Evolutionary conservation across 345 rosid species (phyloP).

Genomic region (Boechera stricta): DNA sequence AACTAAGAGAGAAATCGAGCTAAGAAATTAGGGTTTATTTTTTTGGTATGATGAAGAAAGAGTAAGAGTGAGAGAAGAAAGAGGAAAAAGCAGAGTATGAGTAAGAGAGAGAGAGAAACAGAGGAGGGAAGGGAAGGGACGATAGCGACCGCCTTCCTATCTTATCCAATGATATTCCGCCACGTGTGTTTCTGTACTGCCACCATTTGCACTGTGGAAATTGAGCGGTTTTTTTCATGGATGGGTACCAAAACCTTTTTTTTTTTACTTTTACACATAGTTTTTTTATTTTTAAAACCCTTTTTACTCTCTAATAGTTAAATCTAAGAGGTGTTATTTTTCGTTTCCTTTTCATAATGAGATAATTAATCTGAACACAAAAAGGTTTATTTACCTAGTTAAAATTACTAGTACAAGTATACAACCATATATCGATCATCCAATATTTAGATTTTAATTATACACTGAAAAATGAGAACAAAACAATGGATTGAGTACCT

Average conservation of each 20-base stretch:
- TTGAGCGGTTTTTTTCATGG: constrained; percentile 30
- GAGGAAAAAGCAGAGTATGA: constrained; percentile 40
- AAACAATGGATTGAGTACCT: too few species aligned
- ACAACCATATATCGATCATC: too few species aligned
- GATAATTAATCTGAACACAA: neutral
- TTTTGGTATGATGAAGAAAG: constrained; percentile 39
- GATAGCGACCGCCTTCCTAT: constrained; percentile 44
- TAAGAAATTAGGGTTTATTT: constrained; percentile 44
- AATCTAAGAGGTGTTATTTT: too few species aligned
- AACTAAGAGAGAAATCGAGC: constrained; percentile 46
- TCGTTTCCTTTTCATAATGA: too few species aligned
- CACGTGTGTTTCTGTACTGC: constrained; percentile 54
- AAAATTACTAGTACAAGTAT: too few species aligned
- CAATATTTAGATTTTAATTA: too few species aligned
- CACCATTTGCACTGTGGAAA: constrained; percentile 35
- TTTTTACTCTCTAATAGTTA: neutral
- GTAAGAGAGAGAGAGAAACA: constrained; percentile 46
- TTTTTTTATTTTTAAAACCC: neutral
- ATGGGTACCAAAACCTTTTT: neutral
- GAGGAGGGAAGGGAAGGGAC: constrained; percentile 17
- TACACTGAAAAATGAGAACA: too few species aligned
- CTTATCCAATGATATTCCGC: neutral
- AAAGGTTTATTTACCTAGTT: neutral
- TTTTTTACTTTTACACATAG: neutral
- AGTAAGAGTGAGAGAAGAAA: constrained; percentile 30